Percentiles rank a stretch among this genome's conserved stretches.
Conservation (phyloP, 352 stramenopile species). For the Globisporangium uncinulatum region DNA sequence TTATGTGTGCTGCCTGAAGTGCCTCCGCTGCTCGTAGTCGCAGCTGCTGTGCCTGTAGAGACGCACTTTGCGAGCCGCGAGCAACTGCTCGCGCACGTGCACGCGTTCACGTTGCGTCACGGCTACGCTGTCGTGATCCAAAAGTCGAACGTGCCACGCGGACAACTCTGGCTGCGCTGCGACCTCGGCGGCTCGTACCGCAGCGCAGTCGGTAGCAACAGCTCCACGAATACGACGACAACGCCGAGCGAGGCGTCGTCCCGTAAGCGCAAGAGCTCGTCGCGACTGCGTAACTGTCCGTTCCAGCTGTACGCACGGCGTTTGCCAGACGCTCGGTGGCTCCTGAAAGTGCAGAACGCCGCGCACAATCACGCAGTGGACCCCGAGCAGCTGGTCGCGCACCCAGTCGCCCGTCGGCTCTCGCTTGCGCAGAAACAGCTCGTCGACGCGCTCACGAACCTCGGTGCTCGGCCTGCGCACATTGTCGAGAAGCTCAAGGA, state of each 20-base stretch:
- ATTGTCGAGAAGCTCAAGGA: slow-evolving; percentile 37
- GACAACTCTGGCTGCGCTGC: slow-evolving; percentile 42
- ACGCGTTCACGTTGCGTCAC: slow-evolving; percentile 25
- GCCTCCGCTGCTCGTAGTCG: neutral
- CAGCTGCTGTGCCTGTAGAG: slow-evolving; percentile 5
- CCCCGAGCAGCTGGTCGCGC: slow-evolving; percentile 19
- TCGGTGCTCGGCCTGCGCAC: slow-evolving; percentile 22
- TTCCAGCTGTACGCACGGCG: slow-evolving; percentile 38
- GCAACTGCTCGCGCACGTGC: slow-evolving; percentile 31
- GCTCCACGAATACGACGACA: neutral
- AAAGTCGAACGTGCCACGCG: slow-evolving; percentile 40
- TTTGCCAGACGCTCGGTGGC: slow-evolving; percentile 19
- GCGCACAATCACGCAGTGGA: slow-evolving; percentile 27
- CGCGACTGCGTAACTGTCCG: slow-evolving; percentile 30
- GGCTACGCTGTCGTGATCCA: slow-evolving; percentile 42
- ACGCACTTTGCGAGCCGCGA: slow-evolving; percentile 30
- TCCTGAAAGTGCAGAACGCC: slow-evolving; percentile 27
- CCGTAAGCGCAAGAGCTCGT: slow-evolving; percentile 28
- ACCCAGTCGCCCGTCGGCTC: slow-evolving; percentile 27
- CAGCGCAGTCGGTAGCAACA: neutral
- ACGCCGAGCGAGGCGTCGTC: neutral
- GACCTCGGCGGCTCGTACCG: slow-evolving; percentile 28
- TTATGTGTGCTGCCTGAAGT: neutral
- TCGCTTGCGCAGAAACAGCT: slow-evolving; percentile 32
- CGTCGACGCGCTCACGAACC: slow-evolving; percentile 29